Conservation (phyloP, 75 land plant genomes). For the Gnetum montanum region DNA sequence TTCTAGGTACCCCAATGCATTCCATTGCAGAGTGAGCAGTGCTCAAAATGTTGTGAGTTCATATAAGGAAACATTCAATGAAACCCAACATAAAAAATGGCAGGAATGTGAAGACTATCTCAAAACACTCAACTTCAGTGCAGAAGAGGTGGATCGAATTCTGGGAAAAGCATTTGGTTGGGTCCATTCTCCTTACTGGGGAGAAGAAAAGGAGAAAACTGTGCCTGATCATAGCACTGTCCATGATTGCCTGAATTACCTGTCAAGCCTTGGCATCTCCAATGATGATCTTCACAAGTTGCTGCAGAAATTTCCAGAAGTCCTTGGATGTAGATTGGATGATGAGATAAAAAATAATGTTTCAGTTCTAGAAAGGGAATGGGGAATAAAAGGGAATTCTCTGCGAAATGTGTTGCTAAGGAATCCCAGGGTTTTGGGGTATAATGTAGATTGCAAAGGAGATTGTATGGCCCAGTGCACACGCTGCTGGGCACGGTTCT, state of each 20-base stretch:
- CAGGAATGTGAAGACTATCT: constrained; percentile 39
- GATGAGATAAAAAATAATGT: constrained; percentile 61
- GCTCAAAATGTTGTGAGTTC: neutral
- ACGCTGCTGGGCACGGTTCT: constrained; percentile 94
- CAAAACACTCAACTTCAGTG: constrained; percentile 28
- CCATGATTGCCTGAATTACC: constrained; percentile 32
- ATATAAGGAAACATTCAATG: constrained; percentile 3
- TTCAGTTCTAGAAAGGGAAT: constrained; percentile 45
- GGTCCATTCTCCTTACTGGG: constrained; percentile 78
- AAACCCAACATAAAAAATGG: constrained; percentile 53
- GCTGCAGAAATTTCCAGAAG: constrained; percentile 89
- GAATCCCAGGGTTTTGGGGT: constrained; percentile 87
- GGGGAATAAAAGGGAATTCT: constrained; percentile 84
- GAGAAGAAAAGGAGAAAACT: constrained; percentile 55
- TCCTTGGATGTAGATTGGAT: constrained; percentile 70
- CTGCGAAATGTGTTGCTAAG: constrained; percentile 65
- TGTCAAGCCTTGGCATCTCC: constrained; percentile 51
- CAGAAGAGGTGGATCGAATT: constrained; percentile 55
- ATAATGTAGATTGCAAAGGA: constrained; percentile 91
- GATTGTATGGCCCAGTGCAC: constrained; percentile 93
- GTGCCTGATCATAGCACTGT: constrained; percentile 43
- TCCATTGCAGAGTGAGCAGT: constrained; percentile 8
- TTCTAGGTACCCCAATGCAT: neutral
- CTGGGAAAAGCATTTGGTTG: constrained; percentile 82
- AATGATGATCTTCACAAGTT: constrained; percentile 61